These are phyloP conservation scores for Bigelowiella natans DNA, from an alignment of 78 protist species.

Conservation along the genomic window DNA sequence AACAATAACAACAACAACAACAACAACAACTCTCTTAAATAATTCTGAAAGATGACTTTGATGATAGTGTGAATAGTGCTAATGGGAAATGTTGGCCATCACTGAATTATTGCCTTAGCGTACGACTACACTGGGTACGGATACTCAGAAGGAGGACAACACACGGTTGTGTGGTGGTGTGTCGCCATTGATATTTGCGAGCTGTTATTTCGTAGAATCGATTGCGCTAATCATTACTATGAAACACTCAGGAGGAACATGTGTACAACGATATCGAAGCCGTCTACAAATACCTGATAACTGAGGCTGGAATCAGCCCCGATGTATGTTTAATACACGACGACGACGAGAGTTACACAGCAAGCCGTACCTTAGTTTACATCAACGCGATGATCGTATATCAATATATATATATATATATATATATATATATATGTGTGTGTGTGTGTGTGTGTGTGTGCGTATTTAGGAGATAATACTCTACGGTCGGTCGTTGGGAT, in stretches of 20 bases:
- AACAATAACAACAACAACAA: too few species aligned
- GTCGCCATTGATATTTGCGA: neutral
- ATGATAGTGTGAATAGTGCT: too few species aligned
- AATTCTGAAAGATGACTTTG: too few species aligned
- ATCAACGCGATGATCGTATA: too few species aligned
- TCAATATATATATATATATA: too few species aligned
- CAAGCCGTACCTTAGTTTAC: neutral
- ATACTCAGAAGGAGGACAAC: neutral
- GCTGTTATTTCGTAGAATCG: neutral
- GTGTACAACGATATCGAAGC: neutral
- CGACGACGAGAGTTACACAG: neutral
- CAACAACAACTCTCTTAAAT: too few species aligned
- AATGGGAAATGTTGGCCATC: too few species aligned
- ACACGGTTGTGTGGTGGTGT: neutral
- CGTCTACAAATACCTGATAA: neutral
- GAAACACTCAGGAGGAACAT: neutral
- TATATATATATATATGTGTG: too few species aligned
- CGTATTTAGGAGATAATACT: neutral
- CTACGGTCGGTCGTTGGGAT: neutral
- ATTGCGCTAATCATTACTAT: too few species aligned
- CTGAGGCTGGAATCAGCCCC: neutral
- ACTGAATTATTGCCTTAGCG: neutral
- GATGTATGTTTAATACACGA: neutral
- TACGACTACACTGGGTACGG: neutral
- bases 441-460: too few species aligned